Base-by-base conservation (phyloP, 768 basidiomycete genomes). In the Boletellus emodensis region DNA sequence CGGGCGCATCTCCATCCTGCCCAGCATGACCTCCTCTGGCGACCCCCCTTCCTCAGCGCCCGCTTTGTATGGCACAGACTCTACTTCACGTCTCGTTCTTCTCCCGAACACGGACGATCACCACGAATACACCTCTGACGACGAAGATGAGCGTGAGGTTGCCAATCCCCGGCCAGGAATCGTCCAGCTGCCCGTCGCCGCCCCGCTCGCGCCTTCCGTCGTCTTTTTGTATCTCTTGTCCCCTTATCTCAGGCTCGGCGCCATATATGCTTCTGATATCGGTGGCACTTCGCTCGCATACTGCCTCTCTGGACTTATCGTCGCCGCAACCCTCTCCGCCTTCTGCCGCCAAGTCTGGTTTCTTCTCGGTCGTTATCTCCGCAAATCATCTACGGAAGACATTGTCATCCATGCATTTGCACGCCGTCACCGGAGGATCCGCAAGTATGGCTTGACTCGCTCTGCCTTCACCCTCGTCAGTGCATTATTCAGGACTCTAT, bases 321-420 rank as follows among this genome's bases (percentile, higher is more conserved):
- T 75, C 26, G 82, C 82, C 50, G 82, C 82, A n/a, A 56, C 75
- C 33, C 67, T 85, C 13, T 76, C 86, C 7, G 76, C 76, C 30
- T 79, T 85, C 54, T 74, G 81, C 35, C 72, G 84, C 44, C 85
- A 87, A 56, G 69, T 90, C 43, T 86, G 84, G 82, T 88, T 86
- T 68, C 78, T 88, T 74, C 77, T 90, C n/a, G 80, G 83, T 40
- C 76, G 83, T 30, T 87, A 90, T 64, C 72, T 86, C 40, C 79
- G 80, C 57, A 78, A 80, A 63, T 73, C 76, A 30, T 81, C 85
- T 53, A 63, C 83, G 34, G 82, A 87, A 63, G 86, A 87, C 53
- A 72, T 89, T 37, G 61, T 88, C 44, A 58, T 83, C 15, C 78
- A 85, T 55, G 72, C 80, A 1, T 80, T 87, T 61, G 79, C 82